Evolutionary conservation across 1,284 basidiomycete species (phyloP).

Genomic region (Ganoderma sp.): DNA sequence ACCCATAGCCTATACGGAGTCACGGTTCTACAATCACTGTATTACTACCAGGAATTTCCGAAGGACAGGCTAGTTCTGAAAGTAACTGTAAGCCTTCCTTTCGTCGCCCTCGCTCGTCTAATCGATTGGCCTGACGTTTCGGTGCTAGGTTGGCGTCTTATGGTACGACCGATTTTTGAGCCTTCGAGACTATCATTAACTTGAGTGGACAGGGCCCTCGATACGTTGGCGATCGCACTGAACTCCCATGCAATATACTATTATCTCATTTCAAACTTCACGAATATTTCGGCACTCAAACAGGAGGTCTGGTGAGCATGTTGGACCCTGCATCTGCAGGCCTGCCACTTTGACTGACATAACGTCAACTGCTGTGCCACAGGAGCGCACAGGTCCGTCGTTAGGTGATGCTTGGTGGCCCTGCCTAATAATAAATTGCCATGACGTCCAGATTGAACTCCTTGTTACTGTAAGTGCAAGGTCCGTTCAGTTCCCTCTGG

Average conservation of each 20-base stretch:
- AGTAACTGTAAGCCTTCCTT: slow-evolving; percentile 14
- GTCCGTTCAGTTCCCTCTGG: neutral
- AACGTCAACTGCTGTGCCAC: neutral
- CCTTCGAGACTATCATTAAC: neutral
- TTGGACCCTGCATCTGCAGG: neutral
- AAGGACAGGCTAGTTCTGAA: slow-evolving; percentile 23
- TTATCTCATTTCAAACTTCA: slow-evolving; percentile 28
- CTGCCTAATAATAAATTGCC: neutral
- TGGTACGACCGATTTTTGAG: slow-evolving; percentile 8
- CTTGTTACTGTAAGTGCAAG: slow-evolving; percentile 20
- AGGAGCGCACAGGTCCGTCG: slow-evolving; percentile 27
- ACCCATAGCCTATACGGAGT: slow-evolving; percentile 23
- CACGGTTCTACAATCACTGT: slow-evolving; percentile 22
- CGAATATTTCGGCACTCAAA: slow-evolving; percentile 24
- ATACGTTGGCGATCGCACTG: slow-evolving; percentile 16
- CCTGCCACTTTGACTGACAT: neutral
- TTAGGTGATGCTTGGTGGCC: neutral
- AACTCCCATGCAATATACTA: slow-evolving; percentile 24
- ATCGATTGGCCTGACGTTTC: no score
- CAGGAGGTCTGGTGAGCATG: slow-evolving; percentile 23
- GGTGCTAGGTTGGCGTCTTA: slow-evolving; percentile 18
- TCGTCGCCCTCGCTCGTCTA: no score
- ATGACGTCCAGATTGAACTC: slow-evolving; percentile 19
- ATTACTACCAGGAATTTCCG: slow-evolving; percentile 28
- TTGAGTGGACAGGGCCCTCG: slow-evolving; percentile 13